Evolutionary conservation across 495 filamentous ascomycete genomes (phyloP), one percentile per base, ranked within the genome.

Genomic region (Penicillium dipodomyicola): DNA sequence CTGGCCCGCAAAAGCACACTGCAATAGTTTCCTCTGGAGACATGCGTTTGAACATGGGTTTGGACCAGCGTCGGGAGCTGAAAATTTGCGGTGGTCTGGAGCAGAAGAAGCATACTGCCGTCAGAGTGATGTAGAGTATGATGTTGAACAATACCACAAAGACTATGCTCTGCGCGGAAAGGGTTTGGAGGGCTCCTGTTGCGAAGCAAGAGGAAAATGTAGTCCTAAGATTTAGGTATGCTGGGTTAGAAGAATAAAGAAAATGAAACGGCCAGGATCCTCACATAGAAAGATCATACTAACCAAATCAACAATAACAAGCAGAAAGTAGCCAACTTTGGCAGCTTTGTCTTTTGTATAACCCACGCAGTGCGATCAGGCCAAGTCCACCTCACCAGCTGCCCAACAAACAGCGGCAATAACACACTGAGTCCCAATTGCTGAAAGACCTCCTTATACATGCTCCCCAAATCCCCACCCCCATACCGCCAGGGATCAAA

Each of bases 131-230:
- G 50, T 83, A 83, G n/a, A 80, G 68, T 25, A 70, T 75, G 32
- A 82, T 65, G 52, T 83, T 83, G 62, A 83, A 73, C 12, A 80
- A 65, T 1, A 79, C 73, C 33, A 79, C 75, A 58, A 82, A 83
- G 54, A 79, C 59, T 20, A 83, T 65, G 47, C 71, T 80, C 49
- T 74, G 71, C 6, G 72, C 64, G 0, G 78, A 77, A 19, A 83
- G 65, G 23, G 61, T 49, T 35, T 77, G 77, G 8, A 83, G 71
- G 5, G 80, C 77, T 3, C 75, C 74, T 11, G 80, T 82, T 37
- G 79, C 73, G 56, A 83, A 83, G 32, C 77, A 79, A 3, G 77
- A 79, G 4, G 80, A 82, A 58, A 82, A 82, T 2, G 79, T 81
- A 8, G 78, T 65, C 78, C 80, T 81, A 39, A 5, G 25, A 32